A percentile compares a stretch with the other conserved stretches of the same genome.
Evolutionary conservation across 371 early-diverging fungal genomes (phyloP).

Genomic region (Lichtheimia hyalospora): DNA sequence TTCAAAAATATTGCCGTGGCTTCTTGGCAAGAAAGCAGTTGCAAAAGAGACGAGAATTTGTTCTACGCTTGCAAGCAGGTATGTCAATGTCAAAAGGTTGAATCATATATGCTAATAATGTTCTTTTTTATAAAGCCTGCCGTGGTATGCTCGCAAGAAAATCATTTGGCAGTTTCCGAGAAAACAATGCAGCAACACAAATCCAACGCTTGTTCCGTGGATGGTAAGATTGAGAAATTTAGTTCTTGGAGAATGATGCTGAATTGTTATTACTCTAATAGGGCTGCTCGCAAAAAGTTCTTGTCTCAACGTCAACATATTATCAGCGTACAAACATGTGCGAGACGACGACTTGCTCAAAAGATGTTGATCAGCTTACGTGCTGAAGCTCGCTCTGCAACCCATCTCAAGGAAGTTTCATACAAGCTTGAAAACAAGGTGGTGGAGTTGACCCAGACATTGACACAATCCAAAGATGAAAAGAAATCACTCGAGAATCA

Average conservation of each 20-base stretch:
- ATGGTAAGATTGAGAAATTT: conserved; percentile 22
- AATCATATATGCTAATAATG: too few relatives aligned
- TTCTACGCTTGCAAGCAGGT: conserved; percentile 46
- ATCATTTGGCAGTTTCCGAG: conserved; percentile 52
- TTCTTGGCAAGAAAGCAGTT: conserved; percentile 63
- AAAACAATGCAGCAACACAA: conserved; percentile 70
- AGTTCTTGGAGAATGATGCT: neutral
- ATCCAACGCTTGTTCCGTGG: conserved; percentile 74
- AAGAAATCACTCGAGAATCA: conserved; percentile 58
- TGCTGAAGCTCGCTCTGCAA: conserved; percentile 85
- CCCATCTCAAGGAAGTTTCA: conserved; percentile 89
- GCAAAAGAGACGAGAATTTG: conserved; percentile 33
- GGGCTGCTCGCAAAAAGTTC: conserved; percentile 60
- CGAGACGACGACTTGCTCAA: conserved; percentile 74
- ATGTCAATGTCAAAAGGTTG: conserved; percentile 11
- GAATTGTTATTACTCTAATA: neutral
- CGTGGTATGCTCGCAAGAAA: conserved; percentile 61
- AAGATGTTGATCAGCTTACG: conserved; percentile 63
- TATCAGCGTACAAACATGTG: conserved; percentile 75
- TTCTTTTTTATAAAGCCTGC: conserved; percentile 8
- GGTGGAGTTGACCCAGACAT: conserved; percentile 86
- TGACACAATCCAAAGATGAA: conserved; percentile 74
- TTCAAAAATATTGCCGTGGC: conserved; percentile 75
- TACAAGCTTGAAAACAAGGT: conserved; percentile 95
- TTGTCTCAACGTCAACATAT: conserved; percentile 50